These are phyloP conservation scores for Hansfordia pulvinata DNA, from an alignment of 2,329 filamentous ascomycete genomes.

Conservation along the genomic window DNA sequence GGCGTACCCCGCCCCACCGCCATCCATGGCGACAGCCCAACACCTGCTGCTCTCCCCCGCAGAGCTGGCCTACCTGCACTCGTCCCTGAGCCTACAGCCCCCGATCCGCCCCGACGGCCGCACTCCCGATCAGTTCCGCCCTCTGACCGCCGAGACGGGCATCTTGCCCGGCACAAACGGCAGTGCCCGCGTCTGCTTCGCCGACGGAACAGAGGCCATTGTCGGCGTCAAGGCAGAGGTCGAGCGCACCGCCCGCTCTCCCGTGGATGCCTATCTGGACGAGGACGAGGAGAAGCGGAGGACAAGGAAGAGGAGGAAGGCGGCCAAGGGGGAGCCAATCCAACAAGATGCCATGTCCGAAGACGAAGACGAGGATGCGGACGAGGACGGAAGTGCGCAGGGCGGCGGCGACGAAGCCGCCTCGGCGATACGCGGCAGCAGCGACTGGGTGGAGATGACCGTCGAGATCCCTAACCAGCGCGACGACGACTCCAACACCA, in stretches of 20 bases:
- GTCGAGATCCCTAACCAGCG: constrained; percentile 85
- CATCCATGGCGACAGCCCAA: constrained; percentile 47
- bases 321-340: constrained; percentile 10
- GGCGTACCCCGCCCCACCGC: constrained; percentile 3
- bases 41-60: constrained; percentile 78
- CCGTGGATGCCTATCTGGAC: constrained; percentile 10
- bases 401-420: constrained; percentile 13
- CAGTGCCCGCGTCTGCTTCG: constrained; percentile 84
- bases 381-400: constrained; percentile 19
- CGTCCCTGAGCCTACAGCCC: constrained; percentile 65
- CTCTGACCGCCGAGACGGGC: constrained; percentile 77
- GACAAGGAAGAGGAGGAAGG: constrained; percentile 10
- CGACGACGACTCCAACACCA: constrained; percentile 80
- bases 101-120: constrained; percentile 86
- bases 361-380: constrained; percentile 21
- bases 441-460: constrained; percentile 76
- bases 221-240: constrained; percentile 95
- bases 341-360: constrained; percentile 14
- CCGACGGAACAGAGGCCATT: constrained; percentile 90
- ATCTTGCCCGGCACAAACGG: constrained; percentile 85
- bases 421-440: constrained; percentile 27
- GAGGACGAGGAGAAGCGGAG: constrained; percentile 13
- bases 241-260: constrained; percentile 45
- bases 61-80: constrained; percentile 90
- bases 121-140: constrained; percentile 73